A percentile compares a stretch with the other conserved stretches of the same genome.
phyloP scores from a whole-genome alignment of 345 rosid species.

The Arabidopsis thaliana region DNA sequence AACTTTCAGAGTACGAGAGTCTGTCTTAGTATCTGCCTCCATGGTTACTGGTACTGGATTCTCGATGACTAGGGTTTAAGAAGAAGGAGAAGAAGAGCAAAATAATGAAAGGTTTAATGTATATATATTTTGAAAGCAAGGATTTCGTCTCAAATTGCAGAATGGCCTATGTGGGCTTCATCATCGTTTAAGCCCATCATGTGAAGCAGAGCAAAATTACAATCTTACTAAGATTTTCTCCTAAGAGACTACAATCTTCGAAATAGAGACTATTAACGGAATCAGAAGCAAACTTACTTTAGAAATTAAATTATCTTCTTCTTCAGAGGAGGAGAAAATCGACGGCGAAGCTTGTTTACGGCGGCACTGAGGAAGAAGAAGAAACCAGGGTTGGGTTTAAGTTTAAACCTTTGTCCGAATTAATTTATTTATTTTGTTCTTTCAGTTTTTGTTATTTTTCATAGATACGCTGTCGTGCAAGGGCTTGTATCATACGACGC shows the following conservation, averaged over 20 bases:
- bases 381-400: constrained; percentile 6
- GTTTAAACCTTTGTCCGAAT: neutral
- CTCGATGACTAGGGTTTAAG: constrained; percentile 2
- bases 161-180: neutral
- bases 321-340: neutral
- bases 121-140: neutral
- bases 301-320: neutral
- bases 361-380: neutral
- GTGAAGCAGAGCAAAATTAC: neutral
- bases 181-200: neutral
- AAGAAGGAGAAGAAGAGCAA: neutral
- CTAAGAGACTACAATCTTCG: neutral
- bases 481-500: neutral
- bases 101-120: neutral
- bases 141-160: constrained; percentile 10
- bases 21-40: constrained; percentile 31
- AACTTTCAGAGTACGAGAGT: constrained; percentile 38
- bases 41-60: constrained; percentile 8
- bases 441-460: neutral
- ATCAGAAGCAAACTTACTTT: neutral
- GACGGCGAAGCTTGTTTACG: neutral
- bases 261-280: neutral
- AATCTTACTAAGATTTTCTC: neutral
- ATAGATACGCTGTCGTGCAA: neutral
- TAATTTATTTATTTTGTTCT: neutral